These are phyloP conservation scores for Colletotrichum sp. DNA, from an alignment of 2,329 filamentous ascomycete species.

Conservation along the genomic window DNA sequence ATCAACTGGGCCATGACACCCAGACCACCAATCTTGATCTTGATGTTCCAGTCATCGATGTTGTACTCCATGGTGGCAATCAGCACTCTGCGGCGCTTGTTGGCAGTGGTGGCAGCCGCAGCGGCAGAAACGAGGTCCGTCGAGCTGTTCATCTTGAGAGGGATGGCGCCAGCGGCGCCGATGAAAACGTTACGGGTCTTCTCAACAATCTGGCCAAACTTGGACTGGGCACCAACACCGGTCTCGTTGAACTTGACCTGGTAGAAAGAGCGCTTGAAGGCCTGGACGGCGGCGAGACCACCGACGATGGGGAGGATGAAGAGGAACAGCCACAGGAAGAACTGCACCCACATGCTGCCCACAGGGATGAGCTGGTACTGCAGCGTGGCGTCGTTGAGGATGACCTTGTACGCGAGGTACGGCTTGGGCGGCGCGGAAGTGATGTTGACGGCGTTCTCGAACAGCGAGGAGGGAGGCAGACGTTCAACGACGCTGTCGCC, in stretches of 20 bases:
- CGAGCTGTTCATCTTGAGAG: conserved; percentile 23
- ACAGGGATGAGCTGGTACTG: conserved; percentile 57
- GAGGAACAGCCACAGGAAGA: conserved; percentile 58
- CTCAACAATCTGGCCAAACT: conserved; percentile 53
- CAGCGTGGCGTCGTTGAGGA: conserved; percentile 58
- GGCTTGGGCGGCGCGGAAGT: conserved; percentile 57
- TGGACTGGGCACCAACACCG: conserved; percentile 43
- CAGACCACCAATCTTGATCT: conserved; percentile 74
- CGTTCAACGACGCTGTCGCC: conserved; percentile 65
- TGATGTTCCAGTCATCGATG: conserved; percentile 73
- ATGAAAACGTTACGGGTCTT: conserved; percentile 30
- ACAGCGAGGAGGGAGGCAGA: conserved; percentile 63
- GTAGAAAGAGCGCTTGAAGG: conserved; percentile 62
- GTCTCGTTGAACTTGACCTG: conserved; percentile 42
- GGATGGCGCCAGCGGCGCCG: conserved; percentile 30
- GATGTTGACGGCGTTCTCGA: conserved; percentile 43
- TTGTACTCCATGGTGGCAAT: conserved; percentile 78
- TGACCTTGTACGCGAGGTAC: conserved; percentile 58
- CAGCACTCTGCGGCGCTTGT: conserved; percentile 59
- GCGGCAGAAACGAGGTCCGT: conserved; percentile 25
- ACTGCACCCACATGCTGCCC: conserved; percentile 57
- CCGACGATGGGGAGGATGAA: conserved; percentile 56
- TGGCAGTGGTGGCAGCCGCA: conserved; percentile 24
- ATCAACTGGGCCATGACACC: conserved; percentile 75
- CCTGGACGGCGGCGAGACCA: conserved; percentile 53